Conservation (phyloP, 2,329 filamentous ascomycete genomes). For the Cyanodermella asteris region DNA sequence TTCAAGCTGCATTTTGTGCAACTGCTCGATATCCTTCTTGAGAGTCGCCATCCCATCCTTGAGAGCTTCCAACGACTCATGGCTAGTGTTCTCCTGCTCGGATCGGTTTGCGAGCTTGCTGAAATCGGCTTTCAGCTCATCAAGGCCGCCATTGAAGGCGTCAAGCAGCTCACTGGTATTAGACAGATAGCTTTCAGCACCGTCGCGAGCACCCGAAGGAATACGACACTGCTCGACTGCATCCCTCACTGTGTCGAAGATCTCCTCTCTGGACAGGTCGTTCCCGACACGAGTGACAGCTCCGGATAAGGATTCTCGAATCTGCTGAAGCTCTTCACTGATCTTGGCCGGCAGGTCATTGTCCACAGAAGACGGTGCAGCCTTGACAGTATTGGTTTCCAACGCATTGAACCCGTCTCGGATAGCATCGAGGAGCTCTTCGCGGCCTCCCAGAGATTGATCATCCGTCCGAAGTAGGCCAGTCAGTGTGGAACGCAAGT, state of each 20-base stretch:
- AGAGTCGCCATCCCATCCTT: conserved; percentile 61
- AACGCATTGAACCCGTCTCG: conserved; percentile 26
- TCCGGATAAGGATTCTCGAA: conserved; percentile 34
- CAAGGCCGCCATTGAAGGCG: conserved; percentile 46
- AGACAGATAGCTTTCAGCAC: conserved; percentile 29
- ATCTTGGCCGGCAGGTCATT: conserved; percentile 27
- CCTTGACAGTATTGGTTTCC: conserved; percentile 15
- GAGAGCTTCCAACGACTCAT: conserved; percentile 74
- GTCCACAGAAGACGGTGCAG: conserved; percentile 12
- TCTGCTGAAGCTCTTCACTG: conserved; percentile 37
- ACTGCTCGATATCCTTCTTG: conserved; percentile 52
- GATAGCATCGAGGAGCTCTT: conserved; percentile 39
- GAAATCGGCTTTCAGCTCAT: conserved; percentile 53
- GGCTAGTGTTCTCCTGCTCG: conserved; percentile 58
- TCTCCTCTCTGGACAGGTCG: conserved; percentile 46
- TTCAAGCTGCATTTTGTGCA: conserved; percentile 36
- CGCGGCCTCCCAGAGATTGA: too few relatives aligned
- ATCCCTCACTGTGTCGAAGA: too few relatives aligned
- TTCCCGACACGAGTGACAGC: conserved; percentile 29
- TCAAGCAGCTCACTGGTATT: conserved; percentile 38
- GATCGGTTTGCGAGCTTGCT: conserved; percentile 56
- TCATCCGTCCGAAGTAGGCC: conserved; percentile 40
- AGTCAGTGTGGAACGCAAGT: conserved; percentile 53
- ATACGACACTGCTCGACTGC: too few relatives aligned
- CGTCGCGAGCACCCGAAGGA: conserved; percentile 34